phyloP scores from a whole-genome alignment of 2,329 filamentous ascomycete genomes.

The Aspergillus unguis region DNA sequence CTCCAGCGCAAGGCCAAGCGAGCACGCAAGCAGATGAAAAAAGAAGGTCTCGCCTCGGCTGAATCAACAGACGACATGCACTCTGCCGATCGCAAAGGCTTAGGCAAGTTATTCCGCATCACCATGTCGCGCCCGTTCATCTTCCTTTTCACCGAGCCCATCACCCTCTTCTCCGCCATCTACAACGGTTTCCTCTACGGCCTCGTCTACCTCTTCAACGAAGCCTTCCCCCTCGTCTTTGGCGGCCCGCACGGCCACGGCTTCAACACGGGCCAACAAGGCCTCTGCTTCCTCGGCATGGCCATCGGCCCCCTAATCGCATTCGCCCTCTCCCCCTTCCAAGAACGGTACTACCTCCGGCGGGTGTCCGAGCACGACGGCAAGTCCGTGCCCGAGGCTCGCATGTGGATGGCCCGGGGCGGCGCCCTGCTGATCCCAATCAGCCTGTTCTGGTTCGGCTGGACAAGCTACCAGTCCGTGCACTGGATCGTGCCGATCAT shows the following conservation, averaged over 20 bases:
- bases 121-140: constrained; percentile 63
- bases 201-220: constrained; percentile 73
- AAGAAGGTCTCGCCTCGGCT: constrained; percentile 57
- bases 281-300: constrained; percentile 38
- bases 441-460: constrained; percentile 67
- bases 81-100: constrained; percentile 56
- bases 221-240: constrained; percentile 65
- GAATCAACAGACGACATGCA: constrained; percentile 47
- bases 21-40: constrained; percentile 42
- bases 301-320: neutral
- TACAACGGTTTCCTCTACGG: constrained; percentile 58
- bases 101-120: constrained; percentile 68
- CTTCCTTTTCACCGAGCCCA: constrained; percentile 31
- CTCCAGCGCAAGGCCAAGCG: constrained; percentile 56
- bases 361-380: constrained; percentile 40
- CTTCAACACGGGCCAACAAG: constrained; percentile 44
- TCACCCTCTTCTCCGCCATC: constrained; percentile 27
- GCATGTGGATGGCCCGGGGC: constrained; percentile 61
- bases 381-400: constrained; percentile 57
- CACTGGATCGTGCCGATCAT: constrained; percentile 68
- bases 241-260: constrained; percentile 61
- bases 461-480: constrained; percentile 56
- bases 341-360: constrained; percentile 33
- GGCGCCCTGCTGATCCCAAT: constrained; percentile 59
- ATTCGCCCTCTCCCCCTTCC: neutral